Conservation (phyloP, 2,329 filamentous ascomycete species). For the Microthyrium microscopicum region DNA sequence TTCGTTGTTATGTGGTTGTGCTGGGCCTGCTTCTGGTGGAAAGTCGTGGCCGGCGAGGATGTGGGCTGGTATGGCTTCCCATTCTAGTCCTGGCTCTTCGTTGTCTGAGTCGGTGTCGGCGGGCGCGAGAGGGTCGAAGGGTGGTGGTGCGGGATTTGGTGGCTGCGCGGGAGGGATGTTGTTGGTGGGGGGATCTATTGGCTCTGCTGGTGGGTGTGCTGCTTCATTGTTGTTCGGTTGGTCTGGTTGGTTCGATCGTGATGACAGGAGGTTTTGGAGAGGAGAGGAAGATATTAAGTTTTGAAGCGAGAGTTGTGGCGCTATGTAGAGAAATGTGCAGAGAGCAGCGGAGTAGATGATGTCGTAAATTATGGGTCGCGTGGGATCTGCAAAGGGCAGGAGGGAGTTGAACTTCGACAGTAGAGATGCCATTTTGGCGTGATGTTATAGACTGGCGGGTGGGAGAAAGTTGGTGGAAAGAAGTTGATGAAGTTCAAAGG, state of each 20-base stretch:
- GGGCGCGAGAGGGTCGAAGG: too few species aligned
- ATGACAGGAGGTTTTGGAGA: conserved; percentile 1
- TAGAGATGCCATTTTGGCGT: conserved; percentile 17
- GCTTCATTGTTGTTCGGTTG: background rate
- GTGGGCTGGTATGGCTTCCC: background rate
- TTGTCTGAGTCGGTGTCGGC: background rate
- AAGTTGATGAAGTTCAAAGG: too few species aligned
- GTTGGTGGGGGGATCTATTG: background rate
- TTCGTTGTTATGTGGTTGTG: conserved; percentile 11
- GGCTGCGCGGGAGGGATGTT: background rate
- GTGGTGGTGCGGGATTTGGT: too few species aligned
- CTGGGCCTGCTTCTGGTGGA: conserved; percentile 18
- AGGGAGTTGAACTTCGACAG: conserved; percentile 22
- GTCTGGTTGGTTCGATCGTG: background rate
- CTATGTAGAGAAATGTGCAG: conserved; percentile 29
- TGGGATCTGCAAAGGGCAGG: conserved; percentile 30
- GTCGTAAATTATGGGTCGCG: conserved; percentile 30
- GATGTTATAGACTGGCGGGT: too few species aligned
- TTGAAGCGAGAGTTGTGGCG: conserved; percentile 14
- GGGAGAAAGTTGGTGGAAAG: too few species aligned
- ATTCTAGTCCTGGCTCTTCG: background rate
- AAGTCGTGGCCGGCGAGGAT: background rate
- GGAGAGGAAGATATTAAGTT: conserved; percentile 7
- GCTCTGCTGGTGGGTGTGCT: background rate
- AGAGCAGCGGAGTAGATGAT: conserved; percentile 28